Conservation (phyloP, 306 rosid genomes). For the Parietaria judaica region DNA sequence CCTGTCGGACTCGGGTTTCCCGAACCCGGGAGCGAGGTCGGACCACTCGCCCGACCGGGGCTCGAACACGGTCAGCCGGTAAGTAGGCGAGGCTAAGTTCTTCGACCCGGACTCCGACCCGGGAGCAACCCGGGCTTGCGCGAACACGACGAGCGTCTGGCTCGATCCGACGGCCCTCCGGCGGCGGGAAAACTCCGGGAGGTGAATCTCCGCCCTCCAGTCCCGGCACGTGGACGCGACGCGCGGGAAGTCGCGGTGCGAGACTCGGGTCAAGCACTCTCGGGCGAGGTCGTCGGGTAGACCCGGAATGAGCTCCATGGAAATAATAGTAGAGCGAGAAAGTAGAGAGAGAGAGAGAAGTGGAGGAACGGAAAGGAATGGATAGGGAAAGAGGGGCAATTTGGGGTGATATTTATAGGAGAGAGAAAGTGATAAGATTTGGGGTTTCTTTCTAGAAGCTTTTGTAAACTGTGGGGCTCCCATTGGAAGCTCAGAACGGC, state of each 20-base stretch:
- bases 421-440: conserved; percentile 1
- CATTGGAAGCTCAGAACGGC: not conserved
- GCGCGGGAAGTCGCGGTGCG: conserved; percentile 29
- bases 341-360: not conserved
- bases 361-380: not conserved
- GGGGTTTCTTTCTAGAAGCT: conserved; percentile 4
- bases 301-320: conserved; percentile 61
- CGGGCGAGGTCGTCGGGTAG: conserved; percentile 59
- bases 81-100: conserved; percentile 24
- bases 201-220: conserved; percentile 48
- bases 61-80: conserved; percentile 37
- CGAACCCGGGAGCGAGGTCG: conserved; percentile 33
- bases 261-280: conserved; percentile 45
- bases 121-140: conserved; percentile 38
- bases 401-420: not conserved
- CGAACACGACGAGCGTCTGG: conserved; percentile 43
- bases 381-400: not conserved
- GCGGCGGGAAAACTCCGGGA: conserved; percentile 46
- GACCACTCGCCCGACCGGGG: conserved; percentile 40
- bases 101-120: conserved; percentile 16
- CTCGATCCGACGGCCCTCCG: conserved; percentile 26
- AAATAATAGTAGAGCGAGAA: not conserved
- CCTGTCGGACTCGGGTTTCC: conserved; percentile 18
- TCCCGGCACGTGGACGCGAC: conserved; percentile 37
- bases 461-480: not conserved